phyloP scores from a whole-genome alignment of 179 eudicot genomes.

The Nepenthes alata region DNA sequence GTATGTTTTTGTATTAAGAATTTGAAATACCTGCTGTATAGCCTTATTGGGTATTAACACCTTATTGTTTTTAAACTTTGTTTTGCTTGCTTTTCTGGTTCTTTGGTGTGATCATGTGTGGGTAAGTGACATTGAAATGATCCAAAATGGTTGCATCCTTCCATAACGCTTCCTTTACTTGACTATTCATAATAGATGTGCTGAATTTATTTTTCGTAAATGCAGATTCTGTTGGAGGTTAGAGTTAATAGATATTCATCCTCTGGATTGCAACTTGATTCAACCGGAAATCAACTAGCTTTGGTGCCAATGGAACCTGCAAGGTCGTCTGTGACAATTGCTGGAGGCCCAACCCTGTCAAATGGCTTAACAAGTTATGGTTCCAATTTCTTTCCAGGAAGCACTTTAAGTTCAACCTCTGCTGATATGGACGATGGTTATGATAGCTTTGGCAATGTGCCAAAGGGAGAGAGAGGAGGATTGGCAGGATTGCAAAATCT shows the following conservation, averaged over 20 bases:
- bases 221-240: constrained; percentile 76
- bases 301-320: constrained; percentile 78
- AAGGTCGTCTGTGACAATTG: constrained; percentile 72
- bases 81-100: not conserved
- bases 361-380: constrained; percentile 56
- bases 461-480: constrained; percentile 55
- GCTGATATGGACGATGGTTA: constrained; percentile 38
- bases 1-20: too few species aligned
- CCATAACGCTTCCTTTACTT: not conserved
- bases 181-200: not conserved
- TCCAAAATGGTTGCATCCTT: too few species aligned
- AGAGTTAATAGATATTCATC: constrained; percentile 26
- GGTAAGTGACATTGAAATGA: too few species aligned
- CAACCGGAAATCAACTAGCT: constrained; percentile 70
- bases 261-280: constrained; percentile 30
- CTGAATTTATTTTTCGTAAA: not conserved
- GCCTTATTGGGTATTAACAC: too few species aligned
- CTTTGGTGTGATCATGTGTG: too few species aligned
- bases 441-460: constrained; percentile 24
- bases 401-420: constrained; percentile 24
- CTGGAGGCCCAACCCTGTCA: constrained; percentile 83
- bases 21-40: too few species aligned
- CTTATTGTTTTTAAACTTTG: too few species aligned
- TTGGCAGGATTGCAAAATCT: constrained; percentile 89
- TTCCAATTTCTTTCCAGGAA: constrained; percentile 31